Conservation (phyloP, 1,284 basidiomycete species). For the Inonotus obliquus region DNA sequence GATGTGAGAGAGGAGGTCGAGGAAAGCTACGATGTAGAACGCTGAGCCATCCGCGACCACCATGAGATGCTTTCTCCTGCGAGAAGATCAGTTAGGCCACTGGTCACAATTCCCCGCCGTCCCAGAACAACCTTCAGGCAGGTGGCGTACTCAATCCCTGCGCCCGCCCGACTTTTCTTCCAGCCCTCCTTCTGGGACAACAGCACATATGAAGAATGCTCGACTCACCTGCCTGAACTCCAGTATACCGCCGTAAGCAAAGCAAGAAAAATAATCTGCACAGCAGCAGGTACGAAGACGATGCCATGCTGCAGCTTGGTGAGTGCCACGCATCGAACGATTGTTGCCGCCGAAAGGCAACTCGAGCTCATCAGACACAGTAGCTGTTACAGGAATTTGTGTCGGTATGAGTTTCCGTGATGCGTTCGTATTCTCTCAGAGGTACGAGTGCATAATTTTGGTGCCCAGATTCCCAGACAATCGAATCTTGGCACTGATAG, state of each 20-base stretch:
- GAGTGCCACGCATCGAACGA: slow-evolving; percentile 63
- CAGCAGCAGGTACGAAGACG: slow-evolving; percentile 55
- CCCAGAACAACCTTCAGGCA: neutral
- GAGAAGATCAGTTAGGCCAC: neutral
- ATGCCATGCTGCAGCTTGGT: slow-evolving; percentile 41
- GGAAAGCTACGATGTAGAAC: slow-evolving; percentile 52
- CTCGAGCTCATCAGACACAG: slow-evolving; percentile 37
- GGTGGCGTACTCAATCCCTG: neutral
- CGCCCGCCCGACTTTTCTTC: neutral
- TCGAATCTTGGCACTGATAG: neutral
- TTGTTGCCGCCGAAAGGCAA: slow-evolving; percentile 66
- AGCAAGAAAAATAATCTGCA: slow-evolving; percentile 57
- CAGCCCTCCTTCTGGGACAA: neutral
- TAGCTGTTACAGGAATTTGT: neutral
- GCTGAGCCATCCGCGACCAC: slow-evolving; percentile 57
- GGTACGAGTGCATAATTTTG: slow-evolving; percentile 6
- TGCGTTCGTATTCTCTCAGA: neutral
- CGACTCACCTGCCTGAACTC: slow-evolving; percentile 50
- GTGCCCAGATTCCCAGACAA: neutral
- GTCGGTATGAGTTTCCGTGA: neutral
- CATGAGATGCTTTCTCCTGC: slow-evolving; percentile 47
- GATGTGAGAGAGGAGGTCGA: slow-evolving; percentile 57
- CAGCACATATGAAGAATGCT: slow-evolving; percentile 6
- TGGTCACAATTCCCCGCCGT: neutral
- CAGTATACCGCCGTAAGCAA: slow-evolving; percentile 47